Base-by-base conservation (phyloP, 305 asterid species). In the Ilex paraguariensis region DNA sequence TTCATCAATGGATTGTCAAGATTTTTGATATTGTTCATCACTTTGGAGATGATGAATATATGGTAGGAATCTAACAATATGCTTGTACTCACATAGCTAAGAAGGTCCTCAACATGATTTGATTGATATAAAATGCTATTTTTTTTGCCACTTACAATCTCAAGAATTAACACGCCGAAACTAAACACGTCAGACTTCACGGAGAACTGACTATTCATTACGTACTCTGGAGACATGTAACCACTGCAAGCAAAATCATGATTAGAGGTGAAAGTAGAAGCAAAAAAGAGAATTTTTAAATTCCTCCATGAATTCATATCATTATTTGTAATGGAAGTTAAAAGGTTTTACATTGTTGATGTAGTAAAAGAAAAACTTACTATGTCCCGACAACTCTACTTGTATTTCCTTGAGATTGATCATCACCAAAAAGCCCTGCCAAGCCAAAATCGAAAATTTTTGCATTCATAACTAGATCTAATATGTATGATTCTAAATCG, bases 361-460 rank as follows among this genome's bases (percentile, higher is more conserved):
- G 2, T 21, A 21, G 28, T 1, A 46, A 10, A 12, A 14, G n/a
- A 3, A 13, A 45, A 49, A 64, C 70, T 67, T 74, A 74, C 82
- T 59, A 75, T 33, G 83, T 74, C 52, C 77, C 77, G 12, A 62
- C 75, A 4, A 74, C 59, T 13, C 52, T 72, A 3, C 12, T 63
- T 31, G 77, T 80, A 8, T 32, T 58, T n/a, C 33, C 77, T 69
- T 66, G 59, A 39, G 63, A 50, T 50, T 77, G 66, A 48, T 77
- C 79, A 10, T 30, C 49, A 5, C 14, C 57, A 32, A 64, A 64
- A 13, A 74, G 40, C 42, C 66, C 66, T 10, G 81, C 82, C 77
- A 69, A 60, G 32, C 82, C 82, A 66, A 77, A 80, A 70, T 80
- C 81, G 32, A 77, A 59, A 28, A 69, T 77, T 70, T 77, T 77